Evolutionary conservation across 2,329 filamentous ascomycete genomes (phyloP).

Genomic region (Paecilomyces sp.): DNA sequence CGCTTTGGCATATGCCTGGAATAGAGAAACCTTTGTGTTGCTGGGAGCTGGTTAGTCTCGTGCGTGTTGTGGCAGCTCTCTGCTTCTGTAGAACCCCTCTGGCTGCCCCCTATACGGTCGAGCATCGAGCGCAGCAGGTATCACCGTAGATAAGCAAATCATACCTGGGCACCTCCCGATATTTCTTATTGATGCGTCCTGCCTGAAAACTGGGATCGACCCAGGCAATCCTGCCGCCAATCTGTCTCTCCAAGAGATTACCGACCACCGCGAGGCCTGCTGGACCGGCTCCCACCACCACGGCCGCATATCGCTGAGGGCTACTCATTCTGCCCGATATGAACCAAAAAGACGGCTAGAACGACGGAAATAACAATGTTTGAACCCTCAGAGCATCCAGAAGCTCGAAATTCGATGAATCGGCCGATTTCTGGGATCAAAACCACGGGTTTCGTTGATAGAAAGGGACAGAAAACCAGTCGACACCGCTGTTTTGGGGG

Average conservation of each 20-base stretch:
- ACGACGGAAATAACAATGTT: not conserved
- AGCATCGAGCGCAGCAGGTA: not conserved
- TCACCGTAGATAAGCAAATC: slow-evolving; percentile 7
- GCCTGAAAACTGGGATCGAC: slow-evolving; percentile 51
- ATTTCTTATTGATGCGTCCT: slow-evolving; percentile 47
- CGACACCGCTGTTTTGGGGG: not conserved
- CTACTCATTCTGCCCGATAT: slow-evolving; percentile 13
- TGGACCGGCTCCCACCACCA: slow-evolving; percentile 54
- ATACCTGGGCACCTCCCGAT: slow-evolving; percentile 54
- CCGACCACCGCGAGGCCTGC: slow-evolving; percentile 55
- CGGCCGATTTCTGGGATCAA: not conserved
- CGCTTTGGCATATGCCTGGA: slow-evolving; percentile 51
- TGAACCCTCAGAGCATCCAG: not conserved
- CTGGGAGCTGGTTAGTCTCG: slow-evolving; percentile 17
- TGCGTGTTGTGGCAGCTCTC: not conserved
- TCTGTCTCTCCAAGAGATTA: slow-evolving; percentile 51
- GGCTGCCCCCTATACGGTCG: not conserved
- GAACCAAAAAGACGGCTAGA: not conserved
- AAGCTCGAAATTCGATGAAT: not conserved
- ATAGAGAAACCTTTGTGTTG: slow-evolving; percentile 57
- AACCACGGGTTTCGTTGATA: not conserved
- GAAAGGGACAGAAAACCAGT: not conserved
- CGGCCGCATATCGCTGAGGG: slow-evolving; percentile 40
- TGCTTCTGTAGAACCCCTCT: not conserved
- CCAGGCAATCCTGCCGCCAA: slow-evolving; percentile 49